Base-by-base conservation (phyloP, 352 stramenopile genomes). In the Thraustochytrium sp. region DNA sequence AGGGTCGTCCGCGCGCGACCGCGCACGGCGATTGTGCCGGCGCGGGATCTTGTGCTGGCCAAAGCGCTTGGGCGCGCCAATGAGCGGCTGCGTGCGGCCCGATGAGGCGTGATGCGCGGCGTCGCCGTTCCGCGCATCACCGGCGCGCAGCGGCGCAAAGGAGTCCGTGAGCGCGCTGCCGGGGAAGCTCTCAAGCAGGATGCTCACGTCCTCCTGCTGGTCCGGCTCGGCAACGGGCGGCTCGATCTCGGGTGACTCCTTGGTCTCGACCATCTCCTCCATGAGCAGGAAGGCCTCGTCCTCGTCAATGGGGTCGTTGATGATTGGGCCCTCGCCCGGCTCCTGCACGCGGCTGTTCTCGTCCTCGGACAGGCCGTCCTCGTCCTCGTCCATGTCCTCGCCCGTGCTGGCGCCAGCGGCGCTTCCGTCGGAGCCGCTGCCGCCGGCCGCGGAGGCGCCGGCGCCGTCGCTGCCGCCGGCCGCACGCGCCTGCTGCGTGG, bases 161-260 rank as follows among this genome's bases (percentile, higher is more conserved):
- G 48, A 65, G 51, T 80, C 68, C 2, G 40, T 80, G n/a, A 80
- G 51, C 53, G 68, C 18, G 2, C 44, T 49, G 37, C 68, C 68
- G 8, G 68, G 68, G 44, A 80, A 80, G 8, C 68, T 80, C 18
- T 80, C 68, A 8, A 80, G 51, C 13, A 80, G 40, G 23, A 61
- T 13, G 18, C 44, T 68, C 26, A 80, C 68, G 34, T 64, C 68
- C 23, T 68, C 68, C 13, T 55, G 26, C 4, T 21, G 3, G 3
- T 8, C 16, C 8, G 8, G 8, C 31, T 4, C 5, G n/a, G 54
- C 8, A 23, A 63, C 31, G n/a, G 54, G 54, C 5, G 31, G 5
- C 23, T 63, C 54, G 9, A 37, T 11, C 16, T 72, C 59, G 16
- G 59, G 59, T 44, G 59, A 44, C 59, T 72, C 59, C 26, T 72